phyloP scores from a whole-genome alignment of 1,139 yeast species.

The Taphrina wiesneri region DNA sequence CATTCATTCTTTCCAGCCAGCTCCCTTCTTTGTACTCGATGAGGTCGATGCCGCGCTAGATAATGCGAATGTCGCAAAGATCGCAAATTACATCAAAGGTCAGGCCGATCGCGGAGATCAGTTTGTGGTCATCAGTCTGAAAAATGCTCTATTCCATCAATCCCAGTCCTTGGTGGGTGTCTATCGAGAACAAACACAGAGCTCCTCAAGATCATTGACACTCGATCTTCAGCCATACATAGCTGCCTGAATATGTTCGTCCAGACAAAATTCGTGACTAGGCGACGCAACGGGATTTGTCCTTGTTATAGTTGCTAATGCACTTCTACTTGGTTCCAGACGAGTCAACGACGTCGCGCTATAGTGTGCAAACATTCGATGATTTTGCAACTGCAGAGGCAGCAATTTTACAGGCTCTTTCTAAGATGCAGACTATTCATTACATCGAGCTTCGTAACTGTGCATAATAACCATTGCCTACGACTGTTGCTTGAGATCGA shows the following conservation, averaged over 20 bases:
- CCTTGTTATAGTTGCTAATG: too few relatives aligned
- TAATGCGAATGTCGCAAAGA: constrained; percentile 77
- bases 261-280: too few relatives aligned
- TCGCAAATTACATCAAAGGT: constrained; percentile 77
- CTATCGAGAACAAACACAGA: constrained; percentile 76
- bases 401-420: background rate
- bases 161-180: constrained; percentile 93
- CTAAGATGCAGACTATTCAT: too few relatives aligned
- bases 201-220: constrained; percentile 74
- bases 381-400: background rate
- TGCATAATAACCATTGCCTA: too few relatives aligned
- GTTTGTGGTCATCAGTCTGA: constrained; percentile 89
- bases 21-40: constrained; percentile 93
- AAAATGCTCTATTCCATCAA: constrained; percentile 80
- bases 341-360: background rate
- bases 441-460: too few relatives aligned
- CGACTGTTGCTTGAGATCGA: too few relatives aligned
- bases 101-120: constrained; percentile 81
- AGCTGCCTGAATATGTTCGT: background rate
- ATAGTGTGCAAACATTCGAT: background rate
- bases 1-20: constrained; percentile 84
- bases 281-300: too few relatives aligned
- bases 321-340: background rate
- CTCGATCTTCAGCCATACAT: constrained; percentile 49
- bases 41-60: constrained; percentile 98